Percentiles rank a stretch among this genome's conserved stretches.
Evolutionary conservation across 257 asterid species (phyloP).

Genomic region (Coffea eugenioides): DNA sequence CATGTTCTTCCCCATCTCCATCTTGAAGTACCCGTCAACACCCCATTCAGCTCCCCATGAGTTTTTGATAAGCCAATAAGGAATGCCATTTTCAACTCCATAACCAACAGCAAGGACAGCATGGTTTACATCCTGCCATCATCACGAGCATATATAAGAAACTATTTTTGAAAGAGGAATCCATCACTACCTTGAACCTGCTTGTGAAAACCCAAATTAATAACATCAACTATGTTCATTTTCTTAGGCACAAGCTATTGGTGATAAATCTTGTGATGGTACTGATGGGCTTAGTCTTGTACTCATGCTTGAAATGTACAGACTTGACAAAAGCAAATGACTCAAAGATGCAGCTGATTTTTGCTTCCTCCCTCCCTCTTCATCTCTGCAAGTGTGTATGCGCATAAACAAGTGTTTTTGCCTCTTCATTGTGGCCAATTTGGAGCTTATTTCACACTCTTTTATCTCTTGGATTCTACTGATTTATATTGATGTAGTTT

Average conservation of each 20-base stretch:
- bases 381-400: neutral
- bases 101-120: conserved; percentile 97
- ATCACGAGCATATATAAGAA: neutral
- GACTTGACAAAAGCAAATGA: neutral
- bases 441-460: neutral
- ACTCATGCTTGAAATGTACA: neutral
- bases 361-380: neutral
- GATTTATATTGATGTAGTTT: no score
- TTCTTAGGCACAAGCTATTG: neutral
- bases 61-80: conserved; percentile 92
- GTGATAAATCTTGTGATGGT: neutral
- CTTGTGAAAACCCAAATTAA: neutral
- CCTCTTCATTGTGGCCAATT: neutral
- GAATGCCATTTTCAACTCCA: conserved; percentile 75
- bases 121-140: conserved; percentile 84
- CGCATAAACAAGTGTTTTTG: neutral
- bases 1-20: conserved; percentile 98
- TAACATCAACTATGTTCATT: neutral
- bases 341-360: neutral
- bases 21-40: conserved; percentile 84
- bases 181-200: neutral
- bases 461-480: neutral
- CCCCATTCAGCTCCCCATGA: conserved; percentile 99
- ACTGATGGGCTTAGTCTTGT: neutral
- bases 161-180: neutral